Base-by-base conservation (phyloP, 2,329 filamentous ascomycete genomes). In the Fusarium agapanthi region DNA sequence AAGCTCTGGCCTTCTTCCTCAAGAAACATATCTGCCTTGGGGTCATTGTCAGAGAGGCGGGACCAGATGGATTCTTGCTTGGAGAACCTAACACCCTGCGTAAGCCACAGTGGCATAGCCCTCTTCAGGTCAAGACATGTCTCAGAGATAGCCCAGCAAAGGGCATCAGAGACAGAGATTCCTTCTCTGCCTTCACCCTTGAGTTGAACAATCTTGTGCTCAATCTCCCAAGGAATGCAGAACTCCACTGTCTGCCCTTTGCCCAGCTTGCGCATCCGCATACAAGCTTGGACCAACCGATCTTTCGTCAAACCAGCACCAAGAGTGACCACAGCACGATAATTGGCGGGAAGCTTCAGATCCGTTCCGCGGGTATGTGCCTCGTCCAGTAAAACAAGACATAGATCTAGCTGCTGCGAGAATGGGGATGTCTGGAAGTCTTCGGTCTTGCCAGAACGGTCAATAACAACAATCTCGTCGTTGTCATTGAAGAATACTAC, bases 291-390 rank as follows among this genome's bases (percentile, higher is more conserved):
- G 0, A 91, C 88, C 0, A 94, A 77, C 20, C 86, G 83, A 67
- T 95, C 93, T 68, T 95, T 95, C 0, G 89, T 91, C 3, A 94
- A 72, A 8, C 84, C 83, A 0, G 89, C 84, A 0, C 92, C 92
- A 0, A 95, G 78, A 0, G 91, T 94, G 0, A 95, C 89, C 0
- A 89, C 89, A 0, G 92, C 93, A 1, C 88, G 83, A 71, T 90
- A 91, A 18, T 86, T 9, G 0, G 63, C 62, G 0, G 91, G 92
- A 1, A 94, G 79, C 38, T 86, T 88, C 1, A 95, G 76, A 69
- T 95, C 92, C 0, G 87, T 93, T 0, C 93, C 92, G 67, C 92
- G 80, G 0, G 92, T 93, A 68, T 95, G 92, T 0, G 88, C 86
- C 64, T 95, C 89, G 55, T 95, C 92, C 0, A 95, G 83, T 60